Evolutionary conservation across 768 basidiomycete species (phyloP).

Genomic region (Tulasnella sp.): DNA sequence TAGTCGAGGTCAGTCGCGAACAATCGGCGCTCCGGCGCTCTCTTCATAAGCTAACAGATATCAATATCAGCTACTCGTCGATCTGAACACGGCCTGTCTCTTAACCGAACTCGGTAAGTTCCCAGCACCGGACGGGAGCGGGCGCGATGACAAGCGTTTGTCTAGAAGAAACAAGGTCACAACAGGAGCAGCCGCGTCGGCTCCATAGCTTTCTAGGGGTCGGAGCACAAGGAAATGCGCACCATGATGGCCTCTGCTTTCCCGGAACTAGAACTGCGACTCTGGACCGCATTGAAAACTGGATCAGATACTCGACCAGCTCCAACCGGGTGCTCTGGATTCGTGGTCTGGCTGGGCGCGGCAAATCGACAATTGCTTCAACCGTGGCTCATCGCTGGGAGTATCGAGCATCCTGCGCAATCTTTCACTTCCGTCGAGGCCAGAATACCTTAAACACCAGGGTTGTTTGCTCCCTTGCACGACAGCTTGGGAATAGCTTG

Average conservation of each 20-base stretch:
- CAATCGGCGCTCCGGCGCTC: too few species aligned
- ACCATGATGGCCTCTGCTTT: background rate
- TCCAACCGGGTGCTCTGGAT: background rate
- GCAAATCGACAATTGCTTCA: background rate
- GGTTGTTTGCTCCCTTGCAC: background rate
- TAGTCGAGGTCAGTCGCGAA: background rate
- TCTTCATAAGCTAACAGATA: background rate
- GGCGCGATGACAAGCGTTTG: background rate
- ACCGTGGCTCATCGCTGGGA: background rate
- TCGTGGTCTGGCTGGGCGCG: background rate
- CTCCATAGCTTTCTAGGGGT: constrained; percentile 98
- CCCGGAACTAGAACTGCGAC: background rate
- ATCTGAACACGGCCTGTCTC: constrained; percentile 94
- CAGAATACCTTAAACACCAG: background rate
- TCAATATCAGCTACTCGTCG: constrained; percentile 61
- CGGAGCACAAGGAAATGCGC: constrained; percentile 96
- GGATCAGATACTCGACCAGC: background rate
- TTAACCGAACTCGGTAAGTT: constrained; percentile 96
- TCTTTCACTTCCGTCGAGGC: background rate
- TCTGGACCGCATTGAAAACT: background rate
- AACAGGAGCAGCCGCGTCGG: constrained; percentile 47
- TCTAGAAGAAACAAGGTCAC: background rate
- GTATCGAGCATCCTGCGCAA: background rate
- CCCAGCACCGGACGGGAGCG: constrained; percentile 75
- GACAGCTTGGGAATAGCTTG: background rate